A percentile compares a stretch with the other conserved stretches of the same genome.
phyloP scores from a whole-genome alignment of 2,329 filamentous ascomycete species.

The Epichloe hybrida region DNA sequence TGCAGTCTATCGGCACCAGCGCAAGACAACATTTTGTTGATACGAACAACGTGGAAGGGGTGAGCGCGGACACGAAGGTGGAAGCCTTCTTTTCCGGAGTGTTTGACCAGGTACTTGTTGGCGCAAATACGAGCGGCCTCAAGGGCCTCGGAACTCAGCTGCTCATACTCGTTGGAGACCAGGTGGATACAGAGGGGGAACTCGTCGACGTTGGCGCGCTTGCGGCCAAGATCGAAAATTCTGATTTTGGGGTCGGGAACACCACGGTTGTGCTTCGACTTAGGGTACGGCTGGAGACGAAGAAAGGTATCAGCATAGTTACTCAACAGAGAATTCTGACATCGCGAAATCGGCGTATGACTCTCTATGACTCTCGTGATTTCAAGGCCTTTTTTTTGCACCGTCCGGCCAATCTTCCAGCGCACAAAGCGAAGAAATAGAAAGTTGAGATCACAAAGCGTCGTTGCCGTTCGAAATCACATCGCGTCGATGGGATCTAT shows the following conservation, averaged over 20 bases:
- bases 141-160: constrained; percentile 98
- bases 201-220: constrained; percentile 97
- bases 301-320: not conserved
- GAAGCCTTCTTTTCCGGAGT: constrained; percentile 59
- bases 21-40: constrained; percentile 99
- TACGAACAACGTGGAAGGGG: constrained; percentile 99
- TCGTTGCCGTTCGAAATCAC: not conserved
- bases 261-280: constrained; percentile 99
- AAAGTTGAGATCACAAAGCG: not conserved
- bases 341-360: not conserved
- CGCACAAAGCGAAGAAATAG: not conserved
- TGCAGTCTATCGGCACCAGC: constrained; percentile 99
- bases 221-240: constrained; percentile 98
- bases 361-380: not conserved
- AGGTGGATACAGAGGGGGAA: constrained; percentile 99
- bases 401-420: not conserved
- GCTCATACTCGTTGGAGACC: constrained; percentile 99
- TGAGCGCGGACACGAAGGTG: constrained; percentile 74
- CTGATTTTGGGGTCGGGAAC: constrained; percentile 74
- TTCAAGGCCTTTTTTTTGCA: not conserved
- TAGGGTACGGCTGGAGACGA: constrained; percentile 69
- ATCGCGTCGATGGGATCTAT: constrained; percentile 11
- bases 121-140: constrained; percentile 99
- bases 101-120: constrained; percentile 90
- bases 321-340: not conserved